phyloP scores from a whole-genome alignment of 805 yeast species.

The Starmerella sirachaensis region DNA sequence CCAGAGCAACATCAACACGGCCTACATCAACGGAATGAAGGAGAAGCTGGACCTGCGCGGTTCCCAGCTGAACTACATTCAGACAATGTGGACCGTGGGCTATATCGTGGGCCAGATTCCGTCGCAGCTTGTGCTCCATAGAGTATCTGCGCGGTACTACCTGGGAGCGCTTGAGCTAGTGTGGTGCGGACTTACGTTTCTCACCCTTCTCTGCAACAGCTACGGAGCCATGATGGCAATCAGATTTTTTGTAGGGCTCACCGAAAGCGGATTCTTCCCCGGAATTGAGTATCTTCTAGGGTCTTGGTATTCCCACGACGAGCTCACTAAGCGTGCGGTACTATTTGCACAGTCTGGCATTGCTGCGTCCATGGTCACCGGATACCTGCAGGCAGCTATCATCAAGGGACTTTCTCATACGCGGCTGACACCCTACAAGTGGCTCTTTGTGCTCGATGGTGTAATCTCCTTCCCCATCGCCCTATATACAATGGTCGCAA shows the following conservation, averaged over 20 bases:
- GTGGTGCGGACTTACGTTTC: conserved; percentile 36
- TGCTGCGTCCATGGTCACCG: conserved; percentile 39
- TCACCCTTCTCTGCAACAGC: conserved; percentile 34
- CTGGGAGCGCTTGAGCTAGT: conserved; percentile 35
- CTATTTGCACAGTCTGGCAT: conserved; percentile 25
- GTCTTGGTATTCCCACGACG: conserved; percentile 26
- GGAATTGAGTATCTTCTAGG: conserved; percentile 27
- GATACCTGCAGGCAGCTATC: conserved; percentile 48
- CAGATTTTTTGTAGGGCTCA: conserved; percentile 27
- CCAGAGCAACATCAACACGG: conserved; percentile 34
- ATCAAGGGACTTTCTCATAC: conserved; percentile 28
- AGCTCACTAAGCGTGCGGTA: conserved; percentile 25
- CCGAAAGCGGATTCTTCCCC: conserved; percentile 27
- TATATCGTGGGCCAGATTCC: conserved; percentile 44
- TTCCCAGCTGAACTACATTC: conserved; percentile 36
- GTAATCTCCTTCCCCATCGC: conserved; percentile 36
- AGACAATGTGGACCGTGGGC: conserved; percentile 39
- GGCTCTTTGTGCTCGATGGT: conserved; percentile 40
- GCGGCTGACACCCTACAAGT: conserved; percentile 32
- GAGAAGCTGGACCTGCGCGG: conserved; percentile 34
- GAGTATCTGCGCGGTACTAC: conserved; percentile 35
- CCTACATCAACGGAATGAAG: conserved; percentile 39
- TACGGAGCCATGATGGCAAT: conserved; percentile 32
- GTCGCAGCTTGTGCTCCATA: conserved; percentile 32
- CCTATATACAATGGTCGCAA: conserved; percentile 34